phyloP scores from a whole-genome alignment of 2,329 filamentous ascomycete species.

The Diaporthe caulivora region DNA sequence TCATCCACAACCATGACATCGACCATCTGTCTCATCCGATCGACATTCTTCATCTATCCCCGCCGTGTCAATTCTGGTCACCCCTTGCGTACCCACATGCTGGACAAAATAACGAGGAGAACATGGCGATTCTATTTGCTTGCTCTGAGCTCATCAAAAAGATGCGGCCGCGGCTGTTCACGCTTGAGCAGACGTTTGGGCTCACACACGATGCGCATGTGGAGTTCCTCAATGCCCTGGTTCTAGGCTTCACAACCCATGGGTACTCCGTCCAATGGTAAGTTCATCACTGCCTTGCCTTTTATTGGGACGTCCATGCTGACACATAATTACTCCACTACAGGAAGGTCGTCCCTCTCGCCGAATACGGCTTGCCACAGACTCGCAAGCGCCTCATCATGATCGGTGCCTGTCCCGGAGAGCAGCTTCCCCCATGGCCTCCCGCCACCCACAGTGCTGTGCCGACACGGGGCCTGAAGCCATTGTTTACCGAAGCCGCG shows the following conservation, averaged over 20 bases:
- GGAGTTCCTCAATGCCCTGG: conserved; percentile 68
- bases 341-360: conserved; percentile 63
- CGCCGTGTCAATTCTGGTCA: conserved; percentile 83
- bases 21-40: conserved; percentile 53
- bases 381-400: conserved; percentile 65
- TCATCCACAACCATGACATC: conserved; percentile 53
- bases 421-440: conserved; percentile 76
- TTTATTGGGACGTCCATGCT: neutral
- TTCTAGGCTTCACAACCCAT: conserved; percentile 72
- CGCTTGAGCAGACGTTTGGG: conserved; percentile 83
- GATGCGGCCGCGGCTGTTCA: conserved; percentile 75
- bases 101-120: conserved; percentile 72
- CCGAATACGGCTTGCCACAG: conserved; percentile 64
- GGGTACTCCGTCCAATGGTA: conserved; percentile 79
- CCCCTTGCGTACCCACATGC: conserved; percentile 71
- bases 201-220: conserved; percentile 66
- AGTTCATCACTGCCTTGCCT: neutral
- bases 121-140: conserved; percentile 70
- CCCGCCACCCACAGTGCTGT: conserved; percentile 65
- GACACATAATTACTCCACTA: neutral
- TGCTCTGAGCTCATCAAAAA: conserved; percentile 68
- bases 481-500: conserved; percentile 58
- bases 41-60: conserved; percentile 81
- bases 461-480: conserved; percentile 47
- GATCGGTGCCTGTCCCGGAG: conserved; percentile 75